A percentile compares a stretch with the other conserved stretches of the same genome.
phyloP scores from a whole-genome alignment of 2,329 filamentous ascomycete genomes.

The Cercospora beticola region DNA sequence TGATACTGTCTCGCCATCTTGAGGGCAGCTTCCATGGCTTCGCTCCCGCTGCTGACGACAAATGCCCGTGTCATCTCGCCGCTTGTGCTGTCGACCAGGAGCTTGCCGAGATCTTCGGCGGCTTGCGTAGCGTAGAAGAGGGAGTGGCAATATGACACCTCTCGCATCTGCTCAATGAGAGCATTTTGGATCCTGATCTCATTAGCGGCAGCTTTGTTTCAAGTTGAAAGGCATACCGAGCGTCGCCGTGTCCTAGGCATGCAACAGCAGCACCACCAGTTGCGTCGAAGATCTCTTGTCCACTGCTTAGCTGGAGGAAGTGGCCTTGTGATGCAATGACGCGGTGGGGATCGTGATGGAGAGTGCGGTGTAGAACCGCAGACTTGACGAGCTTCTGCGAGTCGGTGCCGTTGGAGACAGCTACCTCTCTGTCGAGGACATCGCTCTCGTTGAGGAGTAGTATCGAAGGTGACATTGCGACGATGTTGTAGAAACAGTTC shows the following conservation, averaged over 20 bases:
- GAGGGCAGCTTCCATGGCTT: constrained; percentile 67
- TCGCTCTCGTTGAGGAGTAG: constrained; percentile 31
- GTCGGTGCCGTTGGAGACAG: neutral
- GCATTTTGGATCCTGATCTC: constrained; percentile 55
- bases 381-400: constrained; percentile 16
- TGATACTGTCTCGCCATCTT: constrained; percentile 69
- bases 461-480: constrained; percentile 23
- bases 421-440: constrained; percentile 7
- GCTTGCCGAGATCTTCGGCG: constrained; percentile 54
- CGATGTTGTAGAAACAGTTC: neutral
- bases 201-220: neutral
- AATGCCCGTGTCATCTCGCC: constrained; percentile 56
- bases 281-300: constrained; percentile 66
- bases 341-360: constrained; percentile 48
- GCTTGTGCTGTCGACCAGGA: constrained; percentile 53
- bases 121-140: constrained; percentile 57
- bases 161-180: constrained; percentile 58
- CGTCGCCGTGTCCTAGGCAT: constrained; percentile 67
- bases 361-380: constrained; percentile 53
- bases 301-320: constrained; percentile 55
- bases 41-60: constrained; percentile 60
- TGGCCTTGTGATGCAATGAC: constrained; percentile 53
- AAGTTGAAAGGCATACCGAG: constrained; percentile 39
- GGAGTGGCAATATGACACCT: constrained; percentile 60
- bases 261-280: constrained; percentile 72